Evolutionary conservation across 768 basidiomycete species (phyloP).

Genomic region (Cyclocybe cylindracea): DNA sequence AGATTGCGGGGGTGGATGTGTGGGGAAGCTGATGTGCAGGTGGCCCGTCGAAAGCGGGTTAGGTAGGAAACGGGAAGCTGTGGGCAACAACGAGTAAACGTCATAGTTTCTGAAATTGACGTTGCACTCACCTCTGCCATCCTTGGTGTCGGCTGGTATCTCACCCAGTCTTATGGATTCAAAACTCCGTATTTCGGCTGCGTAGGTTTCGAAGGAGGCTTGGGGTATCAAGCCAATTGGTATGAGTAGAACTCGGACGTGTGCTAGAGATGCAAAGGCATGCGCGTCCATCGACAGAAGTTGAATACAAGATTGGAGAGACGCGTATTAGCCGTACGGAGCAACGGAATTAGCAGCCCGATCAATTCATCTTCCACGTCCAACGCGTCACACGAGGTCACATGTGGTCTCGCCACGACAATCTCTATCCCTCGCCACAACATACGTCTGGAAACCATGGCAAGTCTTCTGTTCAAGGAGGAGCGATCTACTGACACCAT

Average conservation of each 20-base stretch:
- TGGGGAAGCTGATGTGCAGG: constrained; percentile 78
- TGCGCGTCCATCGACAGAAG: constrained; percentile 58
- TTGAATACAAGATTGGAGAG: background rate
- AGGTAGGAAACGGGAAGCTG: constrained; percentile 80
- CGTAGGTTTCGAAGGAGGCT: constrained; percentile 72
- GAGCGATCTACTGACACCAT: background rate
- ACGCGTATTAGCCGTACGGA: background rate
- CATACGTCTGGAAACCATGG: constrained; percentile 9
- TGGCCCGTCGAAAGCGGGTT: constrained; percentile 72
- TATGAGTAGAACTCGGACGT: constrained; percentile 81
- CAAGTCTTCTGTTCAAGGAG: background rate
- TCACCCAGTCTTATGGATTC: constrained; percentile 77
- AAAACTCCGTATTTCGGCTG: constrained; percentile 71
- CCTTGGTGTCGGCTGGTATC: constrained; percentile 77
- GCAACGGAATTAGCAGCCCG: background rate
- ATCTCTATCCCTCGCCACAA: background rate
- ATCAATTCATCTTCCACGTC: background rate
- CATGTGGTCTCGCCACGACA: background rate
- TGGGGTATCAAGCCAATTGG: constrained; percentile 80
- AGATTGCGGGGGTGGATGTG: constrained; percentile 71
- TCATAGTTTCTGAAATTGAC: background rate
- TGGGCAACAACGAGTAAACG: constrained; percentile 5
- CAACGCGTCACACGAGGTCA: background rate
- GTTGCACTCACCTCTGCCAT: constrained; percentile 63
- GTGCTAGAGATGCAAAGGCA: constrained; percentile 82